phyloP scores from a whole-genome alignment of 345 rosid species.

The Hypericum androsaemum region DNA sequence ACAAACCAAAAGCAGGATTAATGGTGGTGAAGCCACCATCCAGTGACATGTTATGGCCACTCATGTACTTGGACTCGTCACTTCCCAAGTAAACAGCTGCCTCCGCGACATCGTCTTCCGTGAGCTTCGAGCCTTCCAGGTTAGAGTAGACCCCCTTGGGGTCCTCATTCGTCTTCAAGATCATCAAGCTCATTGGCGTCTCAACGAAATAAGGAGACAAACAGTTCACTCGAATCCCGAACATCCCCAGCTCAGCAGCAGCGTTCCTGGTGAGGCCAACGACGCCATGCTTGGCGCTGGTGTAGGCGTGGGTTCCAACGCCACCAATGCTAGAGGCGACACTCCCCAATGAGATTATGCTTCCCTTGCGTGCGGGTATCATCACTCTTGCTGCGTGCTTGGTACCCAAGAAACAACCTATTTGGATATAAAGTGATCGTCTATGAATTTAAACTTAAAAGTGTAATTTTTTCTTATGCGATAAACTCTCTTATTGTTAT shows the following conservation, averaged over 20 bases:
- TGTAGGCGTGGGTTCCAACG: constrained; percentile 2
- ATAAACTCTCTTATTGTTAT: no score
- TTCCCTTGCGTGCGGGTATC: constrained; percentile 18
- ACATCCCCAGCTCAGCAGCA: constrained; percentile 10
- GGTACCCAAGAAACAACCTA: constrained; percentile 25
- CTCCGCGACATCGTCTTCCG: no score
- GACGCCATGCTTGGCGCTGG: constrained; percentile 3
- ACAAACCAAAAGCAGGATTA: no score
- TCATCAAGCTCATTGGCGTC: background rate
- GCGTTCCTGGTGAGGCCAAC: constrained; percentile 10
- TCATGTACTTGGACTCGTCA: no score
- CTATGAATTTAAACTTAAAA: no score
- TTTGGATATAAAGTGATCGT: no score
- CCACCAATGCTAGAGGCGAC: constrained; percentile 5
- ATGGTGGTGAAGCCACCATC: no score
- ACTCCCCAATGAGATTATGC: constrained; percentile 11
- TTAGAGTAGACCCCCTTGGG: background rate
- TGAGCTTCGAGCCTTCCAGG: constrained; percentile 11
- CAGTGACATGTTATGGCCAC: no score
- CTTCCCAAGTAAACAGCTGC: no score
- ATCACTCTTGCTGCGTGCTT: constrained; percentile 29
- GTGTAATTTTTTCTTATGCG: no score
- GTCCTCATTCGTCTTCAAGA: background rate
- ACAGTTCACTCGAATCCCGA: constrained; percentile 17
- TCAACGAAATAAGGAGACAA: constrained; percentile 9